Base-by-base conservation (phyloP, 2,329 filamentous ascomycete species). In the Botrytis byssoidea region DNA sequence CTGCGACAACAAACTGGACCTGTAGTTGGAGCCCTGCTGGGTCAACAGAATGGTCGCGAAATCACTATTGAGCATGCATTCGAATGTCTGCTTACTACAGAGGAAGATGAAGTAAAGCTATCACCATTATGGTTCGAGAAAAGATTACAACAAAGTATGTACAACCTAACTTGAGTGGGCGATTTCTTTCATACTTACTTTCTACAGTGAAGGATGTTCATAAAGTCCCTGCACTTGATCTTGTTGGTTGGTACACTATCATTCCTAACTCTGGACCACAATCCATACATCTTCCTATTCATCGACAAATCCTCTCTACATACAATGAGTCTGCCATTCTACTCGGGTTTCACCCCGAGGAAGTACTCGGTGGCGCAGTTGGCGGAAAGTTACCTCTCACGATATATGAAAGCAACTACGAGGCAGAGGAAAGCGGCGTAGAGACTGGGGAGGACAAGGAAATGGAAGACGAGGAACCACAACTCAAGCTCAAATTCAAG, bases 51-150 rank as follows among this genome's bases (percentile, higher is more conserved):
- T 85, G 95, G 95, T 32, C 91, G 94, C 73, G 91, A 95, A 79
- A 92, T 98, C 79, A 97, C 93, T 16, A 91, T 98, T 77, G 95
- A 98, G 82, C 92, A 97, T 84, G 94, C 93, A 6, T 98, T 97
- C 81, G 94, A 98, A 80, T 94, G 92, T 82, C 89, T 91, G 75
- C 80, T 83, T 22, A 8, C 48, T 77, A 80, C 81, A 80, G 66
- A 85, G 0, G 85, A 90, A 61, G 89, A 88, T 46, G 85, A 90
- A 63, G 86, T 90, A 60, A 82, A 89, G 46, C 83, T 97, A 14
- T 88, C 95, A 77, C 83, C 86, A 71, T 84, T 84, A 4, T 97
- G 93, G 90, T 98, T 98, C 80, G 84, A 85, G 59, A 87, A 90
- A 73, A 90, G 96, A 75, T 83, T 98, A 75, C 91, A 96, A 78